Conservation (phyloP, 306 rosid species). For the Quercus dentata region DNA sequence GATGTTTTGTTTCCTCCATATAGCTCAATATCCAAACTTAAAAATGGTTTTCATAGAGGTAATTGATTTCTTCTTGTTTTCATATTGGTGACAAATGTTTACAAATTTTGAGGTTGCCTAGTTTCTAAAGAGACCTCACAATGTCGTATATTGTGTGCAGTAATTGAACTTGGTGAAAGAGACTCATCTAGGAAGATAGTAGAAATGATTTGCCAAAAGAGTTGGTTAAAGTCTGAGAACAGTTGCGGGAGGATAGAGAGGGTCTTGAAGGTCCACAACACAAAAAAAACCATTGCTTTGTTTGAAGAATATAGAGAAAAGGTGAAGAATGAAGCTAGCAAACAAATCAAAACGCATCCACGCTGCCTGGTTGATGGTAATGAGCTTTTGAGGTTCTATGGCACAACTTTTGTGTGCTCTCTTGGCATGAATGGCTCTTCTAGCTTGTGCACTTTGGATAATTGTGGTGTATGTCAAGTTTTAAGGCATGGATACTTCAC, state of each 20-base stretch:
- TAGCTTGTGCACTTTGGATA: slow-evolving; percentile 30
- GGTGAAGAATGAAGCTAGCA: slow-evolving; percentile 44
- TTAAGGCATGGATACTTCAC: slow-evolving; percentile 44
- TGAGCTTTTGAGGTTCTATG: slow-evolving; percentile 64
- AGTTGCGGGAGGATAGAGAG: slow-evolving; percentile 30
- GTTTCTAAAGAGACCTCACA: not conserved
- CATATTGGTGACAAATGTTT: not conserved
- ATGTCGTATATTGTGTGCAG: slow-evolving; percentile 18
- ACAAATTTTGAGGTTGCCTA: not conserved
- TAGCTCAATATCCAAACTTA: too few relatives aligned
- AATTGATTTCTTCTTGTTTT: too few relatives aligned
- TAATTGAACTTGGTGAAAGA: slow-evolving; percentile 37
- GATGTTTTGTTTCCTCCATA: too few relatives aligned
- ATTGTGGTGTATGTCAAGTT: slow-evolving; percentile 56
- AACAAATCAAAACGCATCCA: slow-evolving; percentile 28
- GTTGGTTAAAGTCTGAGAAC: slow-evolving; percentile 14
- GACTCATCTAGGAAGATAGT: slow-evolving; percentile 47
- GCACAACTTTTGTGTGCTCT: slow-evolving; percentile 58
- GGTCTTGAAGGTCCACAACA: slow-evolving; percentile 49
- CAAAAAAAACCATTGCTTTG: slow-evolving; percentile 27
- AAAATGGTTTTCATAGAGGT: too few relatives aligned
- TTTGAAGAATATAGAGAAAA: slow-evolving; percentile 60
- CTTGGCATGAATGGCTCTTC: slow-evolving; percentile 35
- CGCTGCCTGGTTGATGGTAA: slow-evolving; percentile 72
- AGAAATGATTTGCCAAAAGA: slow-evolving; percentile 49